phyloP scores from a whole-genome alignment of 2,329 filamentous ascomycete species.

The Xylaria sp. region DNA sequence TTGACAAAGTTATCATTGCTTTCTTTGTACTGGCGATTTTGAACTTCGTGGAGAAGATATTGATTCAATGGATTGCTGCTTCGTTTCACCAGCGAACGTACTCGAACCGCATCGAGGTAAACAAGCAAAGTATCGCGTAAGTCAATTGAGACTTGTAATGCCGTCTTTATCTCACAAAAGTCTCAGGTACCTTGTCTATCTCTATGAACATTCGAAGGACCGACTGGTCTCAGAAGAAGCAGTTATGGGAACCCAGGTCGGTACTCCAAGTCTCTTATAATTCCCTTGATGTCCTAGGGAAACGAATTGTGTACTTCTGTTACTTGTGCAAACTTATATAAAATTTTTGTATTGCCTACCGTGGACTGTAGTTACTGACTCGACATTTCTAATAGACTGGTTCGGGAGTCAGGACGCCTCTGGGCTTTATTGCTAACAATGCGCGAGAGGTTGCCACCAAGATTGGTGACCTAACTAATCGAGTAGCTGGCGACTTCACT shows the following conservation, averaged over 20 bases:
- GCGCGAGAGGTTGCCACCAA: conserved; percentile 80
- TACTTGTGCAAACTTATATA: too few species aligned
- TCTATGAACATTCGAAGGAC: conserved; percentile 79
- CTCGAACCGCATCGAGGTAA: conserved; percentile 87
- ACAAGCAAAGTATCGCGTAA: conserved; percentile 83
- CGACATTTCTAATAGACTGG: conserved; percentile 41
- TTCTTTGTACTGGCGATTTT: conserved; percentile 82
- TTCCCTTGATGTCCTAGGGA: background rate
- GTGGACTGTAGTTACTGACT: background rate
- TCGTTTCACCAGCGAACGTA: conserved; percentile 94
- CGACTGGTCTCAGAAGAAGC: conserved; percentile 67
- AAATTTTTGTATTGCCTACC: background rate
- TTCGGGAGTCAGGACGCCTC: conserved; percentile 77
- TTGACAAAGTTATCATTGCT: conserved; percentile 87
- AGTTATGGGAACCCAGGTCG: conserved; percentile 57
- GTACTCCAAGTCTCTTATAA: background rate
- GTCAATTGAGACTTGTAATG: conserved; percentile 61
- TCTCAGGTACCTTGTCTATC: conserved; percentile 57
- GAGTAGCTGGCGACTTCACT: conserved; percentile 87
- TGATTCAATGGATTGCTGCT: conserved; percentile 94
- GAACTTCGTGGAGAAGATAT: conserved; percentile 90
- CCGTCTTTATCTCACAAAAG: conserved; percentile 65
- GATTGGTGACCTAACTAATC: conserved; percentile 83
- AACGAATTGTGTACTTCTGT: background rate
- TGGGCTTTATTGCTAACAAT: conserved; percentile 76